Evolutionary conservation across 2,329 filamentous ascomycete genomes (phyloP), one percentile per base, ranked within the genome.

Genomic region (Cytospora schulzeri): DNA sequence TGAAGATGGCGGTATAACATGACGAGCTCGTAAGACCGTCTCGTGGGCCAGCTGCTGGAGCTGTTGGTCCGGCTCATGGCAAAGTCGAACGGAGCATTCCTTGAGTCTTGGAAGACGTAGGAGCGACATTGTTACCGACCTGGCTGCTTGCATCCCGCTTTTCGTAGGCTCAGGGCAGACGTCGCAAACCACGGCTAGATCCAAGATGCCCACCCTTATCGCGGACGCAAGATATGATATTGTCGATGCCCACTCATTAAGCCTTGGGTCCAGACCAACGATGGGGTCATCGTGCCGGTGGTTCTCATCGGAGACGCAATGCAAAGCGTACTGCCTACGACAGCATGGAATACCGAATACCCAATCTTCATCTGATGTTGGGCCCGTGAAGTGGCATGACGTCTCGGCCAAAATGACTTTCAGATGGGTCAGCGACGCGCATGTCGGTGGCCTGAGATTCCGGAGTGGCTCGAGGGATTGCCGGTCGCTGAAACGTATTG

Each of bases 141-240:
- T 52, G 41, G 63, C 66, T 24, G 57, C 45, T 12, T 60, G 53
- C 1, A 57, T n/a, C 52, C 3, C 29, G 31, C 33, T 24, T 35
- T n/a, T 6, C 11, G 19, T n/a, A 6, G 29, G 41, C 51, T 45
- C 52, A 57, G 55, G 53, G 19, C 28, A 17, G 8, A 66, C 57
- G 22, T 68, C 63, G 63, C 66, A 67, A 31, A 67, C 55, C 17
- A 68, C 14, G 14, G 59, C 31, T 6, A 68, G 58, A 8, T 62
- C 58, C 3, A 67, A 57, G n/a, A 19, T 53, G 35, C 55, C 29
- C 2, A 56, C 50, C 19, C 51, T 22, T 4, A 65, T 14, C 6
- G 12, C 24, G 19, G 66, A 48, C 15, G 64, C 64, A 3, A 68
- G 38, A 45, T 63, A 52, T 12, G 50, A 31, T 12, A 31, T 48